These are phyloP conservation scores for Suillus subluteus DNA, from an alignment of 768 basidiomycete genomes.

Conservation along the genomic window DNA sequence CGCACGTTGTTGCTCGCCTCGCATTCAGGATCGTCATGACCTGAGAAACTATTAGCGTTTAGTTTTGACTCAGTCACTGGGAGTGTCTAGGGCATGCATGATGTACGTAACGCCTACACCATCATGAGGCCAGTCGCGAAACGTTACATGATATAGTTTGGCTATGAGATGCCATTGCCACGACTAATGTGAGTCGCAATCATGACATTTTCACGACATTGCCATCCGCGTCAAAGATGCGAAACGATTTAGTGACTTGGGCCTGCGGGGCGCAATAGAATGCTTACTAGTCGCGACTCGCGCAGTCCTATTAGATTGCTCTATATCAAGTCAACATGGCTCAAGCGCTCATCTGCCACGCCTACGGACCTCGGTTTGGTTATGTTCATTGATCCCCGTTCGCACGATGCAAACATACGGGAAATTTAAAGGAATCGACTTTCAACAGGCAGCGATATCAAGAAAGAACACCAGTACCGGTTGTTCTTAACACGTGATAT, in stretches of 20 bases:
- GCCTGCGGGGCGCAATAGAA: neutral
- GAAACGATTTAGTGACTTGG: neutral
- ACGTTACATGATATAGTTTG: neutral
- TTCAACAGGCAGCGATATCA: neutral
- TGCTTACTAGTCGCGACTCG: neutral
- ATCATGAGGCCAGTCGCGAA: neutral
- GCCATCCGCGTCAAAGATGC: neutral
- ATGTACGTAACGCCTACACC: neutral
- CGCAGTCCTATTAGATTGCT: neutral
- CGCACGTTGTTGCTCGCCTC: neutral
- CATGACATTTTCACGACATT: neutral
- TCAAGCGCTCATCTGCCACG: neutral
- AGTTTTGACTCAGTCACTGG: neutral
- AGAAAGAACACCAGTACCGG: too few relatives aligned
- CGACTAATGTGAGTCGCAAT: neutral
- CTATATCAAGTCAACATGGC: neutral
- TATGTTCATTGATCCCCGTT: neutral
- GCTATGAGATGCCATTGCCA: neutral
- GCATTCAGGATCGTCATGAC: slow-evolving; percentile 1
- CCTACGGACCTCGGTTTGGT: neutral
- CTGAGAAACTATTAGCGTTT: neutral
- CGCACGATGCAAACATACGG: neutral
- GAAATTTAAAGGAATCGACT: neutral
- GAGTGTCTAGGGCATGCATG: neutral
- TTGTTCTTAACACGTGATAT: neutral